Percentiles rank a stretch among this genome's conserved stretches.
Conservation (phyloP, 2,329 filamentous ascomycete species). For the Aureobasidium sp. region DNA sequence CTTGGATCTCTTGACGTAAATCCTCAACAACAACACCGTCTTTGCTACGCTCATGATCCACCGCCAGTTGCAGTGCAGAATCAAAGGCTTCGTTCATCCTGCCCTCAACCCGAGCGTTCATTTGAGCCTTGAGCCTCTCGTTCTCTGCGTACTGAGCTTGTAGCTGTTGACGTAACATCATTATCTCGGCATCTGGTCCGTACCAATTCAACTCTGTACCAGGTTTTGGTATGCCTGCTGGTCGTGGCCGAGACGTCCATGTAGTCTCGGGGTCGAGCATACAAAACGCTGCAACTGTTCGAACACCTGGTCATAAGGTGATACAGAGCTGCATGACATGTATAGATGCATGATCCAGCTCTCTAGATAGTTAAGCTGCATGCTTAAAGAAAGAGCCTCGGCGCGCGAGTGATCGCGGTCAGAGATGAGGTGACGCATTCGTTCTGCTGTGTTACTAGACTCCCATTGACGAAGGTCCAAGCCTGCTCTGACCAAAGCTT, state of each 20-base stretch:
- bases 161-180: constrained; percentile 16
- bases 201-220: background rate
- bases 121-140: background rate
- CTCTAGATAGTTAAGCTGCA: constrained; percentile 14
- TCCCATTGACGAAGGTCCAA: background rate
- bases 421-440: constrained; percentile 4
- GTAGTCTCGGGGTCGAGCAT: background rate
- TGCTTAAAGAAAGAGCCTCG: constrained; percentile 5
- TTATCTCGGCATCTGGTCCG: constrained; percentile 13
- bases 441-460: background rate
- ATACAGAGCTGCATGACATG: background rate
- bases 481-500: background rate
- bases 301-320: too few species aligned
- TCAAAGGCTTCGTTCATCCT: constrained; percentile 4
- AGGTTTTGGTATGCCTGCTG: too few species aligned
- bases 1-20: constrained; percentile 13
- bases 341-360: constrained; percentile 8
- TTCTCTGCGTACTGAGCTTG: constrained; percentile 12
- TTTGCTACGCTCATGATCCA: constrained; percentile 18
- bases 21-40: constrained; percentile 16
- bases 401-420: constrained; percentile 14
- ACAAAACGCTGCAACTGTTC: too few species aligned
- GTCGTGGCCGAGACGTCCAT: too few species aligned
- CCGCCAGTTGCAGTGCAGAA: constrained; percentile 18
- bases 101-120: background rate